Evolutionary conservation across 106 monocot species (phyloP).

Genomic region (Apostasia shenzhenica): DNA sequence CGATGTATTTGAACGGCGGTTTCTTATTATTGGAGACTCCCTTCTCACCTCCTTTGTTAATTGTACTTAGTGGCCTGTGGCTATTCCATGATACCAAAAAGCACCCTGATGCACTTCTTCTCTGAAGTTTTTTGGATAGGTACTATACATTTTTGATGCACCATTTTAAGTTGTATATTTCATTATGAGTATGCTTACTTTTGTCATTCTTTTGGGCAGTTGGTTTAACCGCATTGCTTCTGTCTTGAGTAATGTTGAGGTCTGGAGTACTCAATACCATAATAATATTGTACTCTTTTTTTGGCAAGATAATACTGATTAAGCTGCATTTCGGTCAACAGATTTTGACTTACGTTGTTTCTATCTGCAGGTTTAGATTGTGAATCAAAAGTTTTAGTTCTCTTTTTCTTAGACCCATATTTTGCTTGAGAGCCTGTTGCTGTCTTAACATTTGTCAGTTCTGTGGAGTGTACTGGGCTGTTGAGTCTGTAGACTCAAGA

Average conservation of each 20-base stretch:
- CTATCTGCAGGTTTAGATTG: constrained; percentile 18
- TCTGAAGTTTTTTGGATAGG: constrained; percentile 32
- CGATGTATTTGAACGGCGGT: constrained; percentile 72
- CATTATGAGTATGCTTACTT: constrained; percentile 3
- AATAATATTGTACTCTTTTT: background rate
- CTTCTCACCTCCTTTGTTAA: constrained; percentile 78
- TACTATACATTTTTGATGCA: constrained; percentile 13
- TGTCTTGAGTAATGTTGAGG: constrained; percentile 16
- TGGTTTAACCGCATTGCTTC: constrained; percentile 18
- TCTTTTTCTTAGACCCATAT: constrained; percentile 5
- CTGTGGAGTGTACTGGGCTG: background rate
- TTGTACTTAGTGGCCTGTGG: constrained; percentile 44
- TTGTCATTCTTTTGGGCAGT: constrained; percentile 11
- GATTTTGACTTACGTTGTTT: background rate
- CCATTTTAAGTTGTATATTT: constrained; percentile 4
- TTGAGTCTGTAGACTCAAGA: constrained; percentile 1
- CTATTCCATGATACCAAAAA: constrained; percentile 40
- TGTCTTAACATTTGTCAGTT: background rate
- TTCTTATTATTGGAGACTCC: constrained; percentile 48
- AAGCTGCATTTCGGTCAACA: background rate
- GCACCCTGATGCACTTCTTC: constrained; percentile 33
- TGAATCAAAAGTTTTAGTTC: background rate
- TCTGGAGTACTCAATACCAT: constrained; percentile 9
- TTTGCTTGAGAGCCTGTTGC: background rate
- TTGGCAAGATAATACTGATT: background rate